Percentiles rank a stretch among this genome's conserved stretches.
phyloP scores from a whole-genome alignment of 2,329 filamentous ascomycete genomes.

The Aureobasidium sp. region DNA sequence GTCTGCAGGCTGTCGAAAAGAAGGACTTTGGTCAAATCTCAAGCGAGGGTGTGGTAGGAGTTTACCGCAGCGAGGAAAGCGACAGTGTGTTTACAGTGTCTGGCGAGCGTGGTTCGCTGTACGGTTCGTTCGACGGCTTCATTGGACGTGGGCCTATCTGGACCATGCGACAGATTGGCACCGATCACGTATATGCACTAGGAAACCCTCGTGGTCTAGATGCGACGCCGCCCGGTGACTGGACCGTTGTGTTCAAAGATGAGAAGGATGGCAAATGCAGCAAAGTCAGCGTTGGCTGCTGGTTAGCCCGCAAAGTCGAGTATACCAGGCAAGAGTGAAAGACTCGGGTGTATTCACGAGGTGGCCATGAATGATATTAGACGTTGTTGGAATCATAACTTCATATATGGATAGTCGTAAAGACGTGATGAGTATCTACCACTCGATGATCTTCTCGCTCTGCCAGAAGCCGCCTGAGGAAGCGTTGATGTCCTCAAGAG shows the following conservation, averaged over 20 bases:
- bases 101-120: constrained; percentile 43
- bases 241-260: constrained; percentile 44
- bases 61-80: constrained; percentile 40
- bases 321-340: constrained; percentile 23
- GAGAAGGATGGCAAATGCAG: constrained; percentile 26
- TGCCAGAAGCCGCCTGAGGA: constrained; percentile 40
- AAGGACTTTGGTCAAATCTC: constrained; percentile 5
- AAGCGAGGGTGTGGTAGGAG: constrained; percentile 29
- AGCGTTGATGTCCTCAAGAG: constrained; percentile 35
- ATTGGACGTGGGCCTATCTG: constrained; percentile 44
- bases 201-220: constrained; percentile 46
- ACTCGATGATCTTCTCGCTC: constrained; percentile 36
- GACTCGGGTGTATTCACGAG: no score
- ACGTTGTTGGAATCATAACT: no score
- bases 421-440: constrained; percentile 24
- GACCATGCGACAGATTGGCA: constrained; percentile 43
- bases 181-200: constrained; percentile 43
- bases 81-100: constrained; percentile 42
- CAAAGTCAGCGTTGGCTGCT: constrained; percentile 43
- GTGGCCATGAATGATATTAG: no score
- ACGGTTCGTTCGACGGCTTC: constrained; percentile 48
- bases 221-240: constrained; percentile 46
- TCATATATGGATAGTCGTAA: no score
- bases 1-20: constrained; percentile 26
- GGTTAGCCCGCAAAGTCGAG: constrained; percentile 40